Evolutionary conservation across 352 stramenopile genomes (phyloP), one percentile per base, ranked within the genome.

Genomic region (Phytophthora nicotianae): DNA sequence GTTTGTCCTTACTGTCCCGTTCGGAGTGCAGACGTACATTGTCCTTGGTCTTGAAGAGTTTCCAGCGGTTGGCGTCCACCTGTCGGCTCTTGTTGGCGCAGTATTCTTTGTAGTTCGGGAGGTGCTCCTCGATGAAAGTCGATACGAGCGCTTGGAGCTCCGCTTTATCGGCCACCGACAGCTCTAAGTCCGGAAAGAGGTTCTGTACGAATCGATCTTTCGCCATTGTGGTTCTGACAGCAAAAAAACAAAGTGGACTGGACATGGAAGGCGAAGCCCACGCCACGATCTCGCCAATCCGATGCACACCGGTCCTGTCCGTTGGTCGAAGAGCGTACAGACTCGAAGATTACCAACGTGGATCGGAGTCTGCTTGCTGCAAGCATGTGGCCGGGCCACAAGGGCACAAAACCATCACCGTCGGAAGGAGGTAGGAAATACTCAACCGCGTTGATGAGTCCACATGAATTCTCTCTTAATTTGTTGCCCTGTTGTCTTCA

Each of bases 61-160:
- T 79, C 70, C 66, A 79, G 9, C 63, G 65, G 10, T 60, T 70
- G 6, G 45, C 41, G 47, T 87, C 70, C 5, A 83, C 75, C n/a
- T 69, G 35, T 3, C 59, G 58, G 9, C 43, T 58, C 10, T 62
- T 50, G 0, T 52, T 50, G 11, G 65, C 50, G 6, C 41, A 50
- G 54, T 74, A 73, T 5, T 63, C 53, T 52, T 62, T 58, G 46
- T 77, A 87, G n/a, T 72, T 70, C 3, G 49, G 65, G 0, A 77
- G 53, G 29, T 74, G 67, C 38, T 77, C 61, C 9, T 74, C 65
- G 32, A 77, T 53, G 42, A 77, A 69, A 10, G 55, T 65, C 11
- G 59, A 41, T 23, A 72, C 65, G 14, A 77, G 61, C 9, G 56
- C 37, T 46, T 74, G 60, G 24, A 77, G 55, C 46, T 77, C 60